A percentile compares a stretch with the other conserved stretches of the same genome.
Conservation (phyloP, 2,329 filamentous ascomycete genomes). For the Colletotrichum sp. region DNA sequence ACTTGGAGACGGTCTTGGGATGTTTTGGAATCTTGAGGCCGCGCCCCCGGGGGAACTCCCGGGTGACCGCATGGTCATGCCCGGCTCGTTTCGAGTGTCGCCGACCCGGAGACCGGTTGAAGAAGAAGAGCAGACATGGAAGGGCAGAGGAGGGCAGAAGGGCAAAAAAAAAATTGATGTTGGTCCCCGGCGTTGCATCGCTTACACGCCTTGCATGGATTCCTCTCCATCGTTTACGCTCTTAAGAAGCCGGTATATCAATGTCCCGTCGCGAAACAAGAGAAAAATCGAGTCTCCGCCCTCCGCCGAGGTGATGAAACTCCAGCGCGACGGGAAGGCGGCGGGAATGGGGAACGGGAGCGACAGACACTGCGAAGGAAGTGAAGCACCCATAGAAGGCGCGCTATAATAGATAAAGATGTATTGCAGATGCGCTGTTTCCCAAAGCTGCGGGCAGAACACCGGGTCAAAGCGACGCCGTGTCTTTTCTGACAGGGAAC, state of each 20-base stretch:
- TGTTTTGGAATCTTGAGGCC: background rate
- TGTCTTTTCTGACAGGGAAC: background rate
- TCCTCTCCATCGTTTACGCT: background rate
- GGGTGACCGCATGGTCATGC: background rate
- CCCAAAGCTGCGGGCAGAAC: background rate
- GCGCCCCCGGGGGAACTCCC: background rate
- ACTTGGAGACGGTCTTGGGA: background rate
- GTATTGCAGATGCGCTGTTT: background rate
- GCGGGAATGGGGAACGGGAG: background rate
- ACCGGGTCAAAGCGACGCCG: background rate
- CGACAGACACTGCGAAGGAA: background rate
- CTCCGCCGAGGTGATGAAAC: background rate
- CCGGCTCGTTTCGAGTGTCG: background rate
- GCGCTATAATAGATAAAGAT: background rate
- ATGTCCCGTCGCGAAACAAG: background rate
- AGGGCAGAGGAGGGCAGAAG: background rate
- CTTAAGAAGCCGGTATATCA: background rate
- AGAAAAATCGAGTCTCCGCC: background rate
- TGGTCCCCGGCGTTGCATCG: background rate
- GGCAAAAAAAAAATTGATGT: background rate
- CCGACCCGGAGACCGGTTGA: background rate
- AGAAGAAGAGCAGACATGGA: background rate
- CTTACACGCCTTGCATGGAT: background rate
- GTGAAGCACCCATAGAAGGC: background rate
- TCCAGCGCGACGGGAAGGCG: background rate